phyloP scores from a whole-genome alignment of 2,329 filamentous ascomycete genomes.

The Phialocephala subalpina region DNA sequence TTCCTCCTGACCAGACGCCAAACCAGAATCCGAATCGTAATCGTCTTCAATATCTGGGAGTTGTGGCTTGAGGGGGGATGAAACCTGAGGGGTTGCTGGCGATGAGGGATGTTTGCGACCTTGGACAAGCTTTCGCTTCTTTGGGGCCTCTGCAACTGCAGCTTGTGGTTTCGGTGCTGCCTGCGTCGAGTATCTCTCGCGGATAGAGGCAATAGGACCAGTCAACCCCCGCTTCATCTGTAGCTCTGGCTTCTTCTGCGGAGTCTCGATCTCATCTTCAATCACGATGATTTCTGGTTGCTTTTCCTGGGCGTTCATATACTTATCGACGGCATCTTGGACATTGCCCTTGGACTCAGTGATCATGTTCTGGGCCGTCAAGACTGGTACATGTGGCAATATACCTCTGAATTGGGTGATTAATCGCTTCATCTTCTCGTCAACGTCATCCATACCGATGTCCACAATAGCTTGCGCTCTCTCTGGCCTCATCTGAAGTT shows the following conservation, averaged over 20 bases:
- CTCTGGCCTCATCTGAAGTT: constrained; percentile 51
- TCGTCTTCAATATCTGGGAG: constrained; percentile 35
- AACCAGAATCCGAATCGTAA: constrained; percentile 43
- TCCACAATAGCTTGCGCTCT: constrained; percentile 55
- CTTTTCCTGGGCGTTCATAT: constrained; percentile 47
- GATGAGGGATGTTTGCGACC: constrained; percentile 42
- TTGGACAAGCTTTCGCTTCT: constrained; percentile 44
- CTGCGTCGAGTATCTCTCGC: constrained; percentile 64
- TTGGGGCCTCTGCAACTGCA: constrained; percentile 34
- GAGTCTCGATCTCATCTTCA: constrained; percentile 45
- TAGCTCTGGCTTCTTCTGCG: constrained; percentile 49
- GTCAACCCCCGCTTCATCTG: constrained; percentile 63
- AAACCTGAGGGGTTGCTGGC: constrained; percentile 26
- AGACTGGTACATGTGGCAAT: constrained; percentile 55
- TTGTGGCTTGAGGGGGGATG: constrained; percentile 36
- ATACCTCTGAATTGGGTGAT: constrained; percentile 46
- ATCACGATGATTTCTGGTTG: constrained; percentile 36
- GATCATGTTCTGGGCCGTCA: constrained; percentile 58
- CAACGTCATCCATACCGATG: constrained; percentile 56
- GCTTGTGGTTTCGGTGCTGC: constrained; percentile 39
- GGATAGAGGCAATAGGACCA: constrained; percentile 60
- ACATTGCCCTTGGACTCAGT: constrained; percentile 57
- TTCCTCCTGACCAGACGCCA: constrained; percentile 34
- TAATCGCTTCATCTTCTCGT: constrained; percentile 16
- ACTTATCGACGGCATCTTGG: constrained; percentile 59